Percentiles rank a stretch among this genome's conserved stretches.
These are phyloP conservation scores for Leptographium procerum DNA, from an alignment of 2,329 filamentous ascomycete genomes.

Conservation along the genomic window DNA sequence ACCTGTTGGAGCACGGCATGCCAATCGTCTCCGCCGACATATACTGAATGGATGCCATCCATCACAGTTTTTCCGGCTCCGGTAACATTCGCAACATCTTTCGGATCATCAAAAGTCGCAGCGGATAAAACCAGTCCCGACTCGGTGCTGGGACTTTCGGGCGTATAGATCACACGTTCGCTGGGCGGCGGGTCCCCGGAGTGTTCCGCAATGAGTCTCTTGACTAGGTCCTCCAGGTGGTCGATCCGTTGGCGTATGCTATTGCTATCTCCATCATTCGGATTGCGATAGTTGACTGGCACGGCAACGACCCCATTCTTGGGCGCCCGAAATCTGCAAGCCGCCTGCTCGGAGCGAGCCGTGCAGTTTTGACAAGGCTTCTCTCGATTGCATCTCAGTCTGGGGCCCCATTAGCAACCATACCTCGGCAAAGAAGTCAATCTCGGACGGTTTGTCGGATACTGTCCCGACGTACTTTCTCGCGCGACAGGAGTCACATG, in stretches of 20 bases:
- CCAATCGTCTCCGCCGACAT: not conserved
- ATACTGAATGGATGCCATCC: not conserved
- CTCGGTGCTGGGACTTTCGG: no score
- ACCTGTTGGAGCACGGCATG: not conserved
- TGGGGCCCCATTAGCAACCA: no score
- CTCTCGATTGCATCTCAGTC: slow-evolving; percentile 1
- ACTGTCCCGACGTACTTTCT: not conserved
- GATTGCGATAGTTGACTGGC: no score
- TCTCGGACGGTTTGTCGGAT: no score
- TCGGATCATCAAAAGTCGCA: no score
- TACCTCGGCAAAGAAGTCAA: no score
- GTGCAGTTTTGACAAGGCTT: slow-evolving; percentile 1
- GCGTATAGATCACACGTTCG: no score
- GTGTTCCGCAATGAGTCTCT: not conserved
- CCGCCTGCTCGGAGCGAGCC: not conserved
- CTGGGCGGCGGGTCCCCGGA: no score
- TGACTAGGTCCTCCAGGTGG: slow-evolving; percentile 1
- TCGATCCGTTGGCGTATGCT: slow-evolving; percentile 1
- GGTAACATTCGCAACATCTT: not conserved
- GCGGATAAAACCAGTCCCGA: no score
- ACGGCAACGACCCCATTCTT: no score
- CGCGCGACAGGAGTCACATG: not conserved
- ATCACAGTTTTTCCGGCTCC: not conserved
- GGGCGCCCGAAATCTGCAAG: not conserved
- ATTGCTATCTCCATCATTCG: not conserved